Percentiles rank a stretch among this genome's conserved stretches.
Conservation (phyloP, 768 basidiomycete species). For the Tulasnella sp. region DNA sequence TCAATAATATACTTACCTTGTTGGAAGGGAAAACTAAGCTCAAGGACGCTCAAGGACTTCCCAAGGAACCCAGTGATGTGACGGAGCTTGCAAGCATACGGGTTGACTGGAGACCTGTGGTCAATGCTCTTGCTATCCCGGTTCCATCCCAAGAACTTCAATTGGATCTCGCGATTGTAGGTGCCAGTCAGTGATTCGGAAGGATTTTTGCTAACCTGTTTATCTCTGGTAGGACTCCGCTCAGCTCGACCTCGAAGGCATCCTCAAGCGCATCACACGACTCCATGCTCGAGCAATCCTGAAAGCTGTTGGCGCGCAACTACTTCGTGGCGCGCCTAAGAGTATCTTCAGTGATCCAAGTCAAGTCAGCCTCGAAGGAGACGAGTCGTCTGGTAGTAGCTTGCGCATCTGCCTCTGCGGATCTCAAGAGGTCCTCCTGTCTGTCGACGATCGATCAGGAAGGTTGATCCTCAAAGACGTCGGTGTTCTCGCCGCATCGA, state of each 20-base stretch:
- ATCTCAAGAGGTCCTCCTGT: constrained; percentile 70
- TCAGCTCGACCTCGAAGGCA: constrained; percentile 68
- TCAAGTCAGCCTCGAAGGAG: constrained; percentile 8
- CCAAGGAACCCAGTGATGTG: constrained; percentile 53
- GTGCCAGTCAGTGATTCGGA: not conserved
- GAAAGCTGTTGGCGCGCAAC: constrained; percentile 46
- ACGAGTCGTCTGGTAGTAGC: constrained; percentile 38
- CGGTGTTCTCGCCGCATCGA: constrained; percentile 72
- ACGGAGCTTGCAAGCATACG: constrained; percentile 65
- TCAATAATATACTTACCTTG: constrained; percentile 32
- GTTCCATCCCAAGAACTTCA: constrained; percentile 47
- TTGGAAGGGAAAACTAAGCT: constrained; percentile 31
- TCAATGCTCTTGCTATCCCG: constrained; percentile 59
- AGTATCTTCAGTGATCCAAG: constrained; percentile 14
- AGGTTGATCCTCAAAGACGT: constrained; percentile 73
- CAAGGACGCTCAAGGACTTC: constrained; percentile 34
- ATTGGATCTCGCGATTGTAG: constrained; percentile 43
- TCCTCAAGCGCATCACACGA: constrained; percentile 61
- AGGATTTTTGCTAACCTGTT: constrained; percentile 4
- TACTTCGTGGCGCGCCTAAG: not conserved
- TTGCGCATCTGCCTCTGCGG: constrained; percentile 69
- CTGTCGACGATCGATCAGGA: constrained; percentile 77
- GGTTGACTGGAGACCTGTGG: constrained; percentile 75
- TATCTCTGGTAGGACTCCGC: constrained; percentile 51
- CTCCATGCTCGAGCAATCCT: constrained; percentile 65